These are phyloP conservation scores for Aspergillus steynii DNA, from an alignment of 495 filamentous ascomycete genomes.

Conservation along the genomic window DNA sequence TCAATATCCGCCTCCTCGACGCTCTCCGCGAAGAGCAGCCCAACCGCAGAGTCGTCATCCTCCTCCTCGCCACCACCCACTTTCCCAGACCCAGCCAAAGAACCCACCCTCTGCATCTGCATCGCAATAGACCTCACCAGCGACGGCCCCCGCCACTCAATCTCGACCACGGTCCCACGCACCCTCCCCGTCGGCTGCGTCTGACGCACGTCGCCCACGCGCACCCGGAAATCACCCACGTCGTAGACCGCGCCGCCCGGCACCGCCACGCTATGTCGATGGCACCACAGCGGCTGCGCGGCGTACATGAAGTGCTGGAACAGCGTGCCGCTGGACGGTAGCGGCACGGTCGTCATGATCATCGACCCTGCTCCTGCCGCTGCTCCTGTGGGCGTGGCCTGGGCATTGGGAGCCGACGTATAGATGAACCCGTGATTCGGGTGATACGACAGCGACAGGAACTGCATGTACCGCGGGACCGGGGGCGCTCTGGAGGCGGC, in stretches of 20 bases:
- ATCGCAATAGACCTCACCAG: constrained; percentile 30
- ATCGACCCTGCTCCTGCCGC: constrained; percentile 21
- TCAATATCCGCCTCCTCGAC: constrained; percentile 44
- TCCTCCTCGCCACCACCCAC: constrained; percentile 14
- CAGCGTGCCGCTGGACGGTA: constrained; percentile 31
- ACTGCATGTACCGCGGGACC: constrained; percentile 45
- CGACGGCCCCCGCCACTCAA: constrained; percentile 46
- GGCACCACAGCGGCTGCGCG: constrained; percentile 48
- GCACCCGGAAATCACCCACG: constrained; percentile 46
- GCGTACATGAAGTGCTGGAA: constrained; percentile 48
- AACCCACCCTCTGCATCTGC: constrained; percentile 8
- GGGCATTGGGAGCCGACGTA: constrained; percentile 33
- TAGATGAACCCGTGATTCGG: constrained; percentile 47
- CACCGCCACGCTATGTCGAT: constrained; percentile 43
- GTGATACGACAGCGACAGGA: constrained; percentile 44
- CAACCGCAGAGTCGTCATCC: constrained; percentile 31
- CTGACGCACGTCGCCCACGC: constrained; percentile 47
- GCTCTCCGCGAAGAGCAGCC: constrained; percentile 27
- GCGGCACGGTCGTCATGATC: constrained; percentile 45
- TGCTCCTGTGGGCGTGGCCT: constrained; percentile 1
- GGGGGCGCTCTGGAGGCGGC: constrained; percentile 30
- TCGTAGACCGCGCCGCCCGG: constrained; percentile 44
- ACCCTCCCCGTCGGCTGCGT: constrained; percentile 38
- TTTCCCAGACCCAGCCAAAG: not conserved
- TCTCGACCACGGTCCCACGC: constrained; percentile 45